Evolutionary conservation across 495 filamentous ascomycete species (phyloP), one percentile per base, ranked within the genome.

Genomic region (Aspergillus ostianus): DNA sequence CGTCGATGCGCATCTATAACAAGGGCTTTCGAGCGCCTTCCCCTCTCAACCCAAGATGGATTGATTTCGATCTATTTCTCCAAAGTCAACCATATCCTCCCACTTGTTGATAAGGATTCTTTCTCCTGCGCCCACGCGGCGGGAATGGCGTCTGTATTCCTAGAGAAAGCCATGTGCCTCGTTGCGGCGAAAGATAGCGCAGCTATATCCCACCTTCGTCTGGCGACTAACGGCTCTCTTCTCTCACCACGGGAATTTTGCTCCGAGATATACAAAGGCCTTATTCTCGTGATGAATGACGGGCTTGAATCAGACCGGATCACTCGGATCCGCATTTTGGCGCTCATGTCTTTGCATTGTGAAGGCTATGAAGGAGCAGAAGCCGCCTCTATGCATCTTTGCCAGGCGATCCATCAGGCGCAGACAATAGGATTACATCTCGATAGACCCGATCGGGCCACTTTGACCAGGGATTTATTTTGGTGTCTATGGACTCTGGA

Each of bases 401-500:
- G 70, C 26, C 69, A 77, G 47, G 78, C 79, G 5, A 78, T 82
- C 21, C 84, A 87, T 54, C 82, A 88, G 59, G 83, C 83, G 17
- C 85, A 90, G 55, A 87, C 87, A 0, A 69, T 87, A 32, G 87
- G 87, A 4, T 67, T 90, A 23, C 88, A 91, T 57, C 74, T 83
- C 44, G 75, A 77, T 47, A 74, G 73, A 19, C 74, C 78, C 26
- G 65, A 70, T 26, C 71, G 72, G 55, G 58, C 57, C 59, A 54
- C 69, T 45, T 63, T 71, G n/a, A 61, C 76, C n/a, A 77, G 81
- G 7, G 69, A 75, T 13, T 70, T 90, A 0, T 88, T 90, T 58
- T 89, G 85, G 75, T 85, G 84, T 46, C 61, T 90, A 15, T 90
- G 87, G 82, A 82, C 84, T 12, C 65, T 90, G 8, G 88, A 91